Percentiles rank a stretch among this genome's conserved stretches.
Evolutionary conservation across 2,329 filamentous ascomycete species (phyloP).

Genomic region (Pseudogymnoascus destructans): DNA sequence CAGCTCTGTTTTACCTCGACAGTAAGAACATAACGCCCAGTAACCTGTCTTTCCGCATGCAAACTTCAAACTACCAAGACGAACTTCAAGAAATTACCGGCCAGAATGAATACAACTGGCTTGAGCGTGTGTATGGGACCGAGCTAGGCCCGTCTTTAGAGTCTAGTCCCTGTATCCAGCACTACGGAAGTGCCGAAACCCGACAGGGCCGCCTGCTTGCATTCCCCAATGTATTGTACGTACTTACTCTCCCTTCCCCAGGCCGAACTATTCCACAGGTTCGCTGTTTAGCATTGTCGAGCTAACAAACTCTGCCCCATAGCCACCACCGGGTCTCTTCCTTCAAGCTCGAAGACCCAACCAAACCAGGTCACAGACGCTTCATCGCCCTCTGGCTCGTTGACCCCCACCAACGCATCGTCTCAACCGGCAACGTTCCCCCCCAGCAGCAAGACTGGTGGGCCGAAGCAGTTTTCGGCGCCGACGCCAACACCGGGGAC

Average conservation of each 20-base stretch:
- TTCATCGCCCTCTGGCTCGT: conserved; percentile 47
- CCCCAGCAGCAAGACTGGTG: conserved; percentile 38
- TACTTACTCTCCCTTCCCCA: neutral
- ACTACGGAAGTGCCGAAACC: conserved; percentile 29
- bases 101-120: conserved; percentile 13
- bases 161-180: conserved; percentile 26
- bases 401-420: conserved; percentile 38
- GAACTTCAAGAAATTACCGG: conserved; percentile 11
- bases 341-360: conserved; percentile 37
- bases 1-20: conserved; percentile 38
- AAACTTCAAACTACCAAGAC: conserved; percentile 17
- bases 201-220: conserved; percentile 30
- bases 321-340: conserved; percentile 37
- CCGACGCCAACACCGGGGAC: conserved; percentile 15
- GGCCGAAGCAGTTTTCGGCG: conserved; percentile 17
- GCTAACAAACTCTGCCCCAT: conserved; percentile 16
- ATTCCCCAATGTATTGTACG: conserved; percentile 29
- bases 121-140: conserved; percentile 14
- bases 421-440: conserved; percentile 38
- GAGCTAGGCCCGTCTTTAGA: conserved; percentile 15
- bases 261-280: neutral
- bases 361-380: conserved; percentile 40
- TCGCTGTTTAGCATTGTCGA: conserved; percentile 17
- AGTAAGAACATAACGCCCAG: conserved; percentile 35
- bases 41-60: conserved; percentile 32